A percentile compares a stretch with the other conserved stretches of the same genome.
phyloP scores from a whole-genome alignment of 441 rosid genomes.

The Pelargonium exstipulatum region DNA sequence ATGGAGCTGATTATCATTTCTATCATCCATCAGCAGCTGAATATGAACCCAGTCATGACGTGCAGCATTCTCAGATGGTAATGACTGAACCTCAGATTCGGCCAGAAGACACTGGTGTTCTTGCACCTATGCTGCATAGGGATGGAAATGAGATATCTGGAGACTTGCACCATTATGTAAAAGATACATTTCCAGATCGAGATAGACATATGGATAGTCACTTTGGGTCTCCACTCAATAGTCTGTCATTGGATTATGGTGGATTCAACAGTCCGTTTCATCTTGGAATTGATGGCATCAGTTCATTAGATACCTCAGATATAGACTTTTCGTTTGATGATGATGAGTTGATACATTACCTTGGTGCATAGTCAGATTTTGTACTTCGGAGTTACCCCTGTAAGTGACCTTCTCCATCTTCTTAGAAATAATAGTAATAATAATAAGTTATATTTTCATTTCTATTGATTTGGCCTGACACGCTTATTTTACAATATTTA shows the following conservation, averaged over 20 bases:
- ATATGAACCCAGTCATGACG: slow-evolving; percentile 38
- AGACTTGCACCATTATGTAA: slow-evolving; percentile 32
- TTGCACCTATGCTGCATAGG: slow-evolving; percentile 27
- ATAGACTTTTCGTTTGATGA: slow-evolving; percentile 24
- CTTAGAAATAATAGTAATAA: no score
- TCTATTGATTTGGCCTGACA: background rate
- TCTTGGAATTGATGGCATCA: slow-evolving; percentile 30
- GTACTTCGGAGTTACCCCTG: background rate
- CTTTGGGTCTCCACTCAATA: slow-evolving; percentile 49
- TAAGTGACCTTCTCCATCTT: slow-evolving; percentile 13
- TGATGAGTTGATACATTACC: slow-evolving; percentile 51
- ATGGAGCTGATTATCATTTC: slow-evolving; percentile 39
- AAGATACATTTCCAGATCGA: slow-evolving; percentile 46
- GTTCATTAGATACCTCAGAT: slow-evolving; percentile 25
- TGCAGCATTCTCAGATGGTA: slow-evolving; percentile 39
- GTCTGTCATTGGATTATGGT: slow-evolving; percentile 41
- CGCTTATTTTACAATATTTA: slow-evolving; percentile 1
- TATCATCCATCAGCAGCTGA: slow-evolving; percentile 40
- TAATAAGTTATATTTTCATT: background rate
- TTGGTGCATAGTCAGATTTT: slow-evolving; percentile 41
- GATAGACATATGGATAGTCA: slow-evolving; percentile 47
- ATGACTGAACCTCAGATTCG: slow-evolving; percentile 31
- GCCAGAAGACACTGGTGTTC: slow-evolving; percentile 29
- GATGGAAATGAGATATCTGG: slow-evolving; percentile 37
- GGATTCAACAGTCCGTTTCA: slow-evolving; percentile 32